phyloP scores from a whole-genome alignment of 1,139 yeast species.

The Dujonia santamariae region DNA sequence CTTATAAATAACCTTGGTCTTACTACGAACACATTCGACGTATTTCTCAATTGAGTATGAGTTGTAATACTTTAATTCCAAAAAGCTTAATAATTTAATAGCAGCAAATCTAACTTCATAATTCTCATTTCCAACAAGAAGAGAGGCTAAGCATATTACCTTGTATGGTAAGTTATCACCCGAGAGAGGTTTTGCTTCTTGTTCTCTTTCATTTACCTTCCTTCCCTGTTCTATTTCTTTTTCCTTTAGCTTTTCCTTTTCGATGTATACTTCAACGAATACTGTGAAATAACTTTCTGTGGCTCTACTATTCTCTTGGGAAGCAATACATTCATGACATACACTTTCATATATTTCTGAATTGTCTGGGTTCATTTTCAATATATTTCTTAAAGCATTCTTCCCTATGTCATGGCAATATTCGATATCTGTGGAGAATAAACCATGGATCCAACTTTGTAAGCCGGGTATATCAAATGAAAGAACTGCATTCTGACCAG shows the following conservation, averaged over 20 bases:
- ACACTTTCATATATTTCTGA: constrained; percentile 60
- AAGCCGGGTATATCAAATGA: constrained; percentile 71
- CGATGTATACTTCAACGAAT: constrained; percentile 58
- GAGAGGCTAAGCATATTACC: constrained; percentile 60
- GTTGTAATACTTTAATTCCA: constrained; percentile 54
- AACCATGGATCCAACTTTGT: constrained; percentile 74
- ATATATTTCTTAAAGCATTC: constrained; percentile 66
- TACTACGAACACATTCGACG: constrained; percentile 61
- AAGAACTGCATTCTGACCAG: constrained; percentile 43
- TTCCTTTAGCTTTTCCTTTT: too few relatives aligned
- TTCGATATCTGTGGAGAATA: constrained; percentile 60
- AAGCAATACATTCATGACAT: constrained; percentile 64
- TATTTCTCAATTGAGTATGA: constrained; percentile 43
- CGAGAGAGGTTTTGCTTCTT: constrained; percentile 19
- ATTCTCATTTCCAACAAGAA: constrained; percentile 67
- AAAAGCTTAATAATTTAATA: constrained; percentile 50
- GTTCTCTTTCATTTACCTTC: too few relatives aligned
- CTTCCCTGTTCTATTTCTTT: too few relatives aligned
- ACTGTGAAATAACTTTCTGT: constrained; percentile 69
- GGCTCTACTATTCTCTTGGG: constrained; percentile 48
- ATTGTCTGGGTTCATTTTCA: constrained; percentile 57
- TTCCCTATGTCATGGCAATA: constrained; percentile 63
- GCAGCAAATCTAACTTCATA: constrained; percentile 62
- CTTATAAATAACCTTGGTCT: constrained; percentile 71
- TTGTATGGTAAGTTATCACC: constrained; percentile 45